Evolutionary conservation across 2,329 filamentous ascomycete species (phyloP).

Genomic region (Periconia sp.): DNA sequence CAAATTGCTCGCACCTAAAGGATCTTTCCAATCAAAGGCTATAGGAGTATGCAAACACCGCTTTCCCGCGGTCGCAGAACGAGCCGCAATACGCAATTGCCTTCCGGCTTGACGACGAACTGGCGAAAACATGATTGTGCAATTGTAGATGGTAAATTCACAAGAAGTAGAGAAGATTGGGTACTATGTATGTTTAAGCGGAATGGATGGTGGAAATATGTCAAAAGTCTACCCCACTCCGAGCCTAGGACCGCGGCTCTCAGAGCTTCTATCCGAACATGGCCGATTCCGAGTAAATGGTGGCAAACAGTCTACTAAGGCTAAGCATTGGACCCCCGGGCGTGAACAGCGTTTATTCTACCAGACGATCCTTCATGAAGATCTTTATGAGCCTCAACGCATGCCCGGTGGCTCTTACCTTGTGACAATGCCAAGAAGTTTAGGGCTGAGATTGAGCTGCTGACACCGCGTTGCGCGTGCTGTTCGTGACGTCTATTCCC

Average conservation of each 20-base stretch:
- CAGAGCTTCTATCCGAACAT: not conserved
- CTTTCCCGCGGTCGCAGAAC: constrained; percentile 38
- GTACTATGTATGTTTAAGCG: not conserved
- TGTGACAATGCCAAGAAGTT: constrained; percentile 29
- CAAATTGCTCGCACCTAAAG: constrained; percentile 74
- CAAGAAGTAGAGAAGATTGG: constrained; percentile 2
- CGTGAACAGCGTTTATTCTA: no score
- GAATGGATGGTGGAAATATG: not conserved
- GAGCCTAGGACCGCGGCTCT: constrained; percentile 21
- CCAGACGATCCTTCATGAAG: no score
- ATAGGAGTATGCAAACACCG: constrained; percentile 52
- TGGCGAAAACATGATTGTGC: constrained; percentile 51
- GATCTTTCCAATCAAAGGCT: constrained; percentile 90
- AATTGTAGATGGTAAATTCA: constrained; percentile 2
- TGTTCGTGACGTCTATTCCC: constrained; percentile 33
- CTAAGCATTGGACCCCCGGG: no score
- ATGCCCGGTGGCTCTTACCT: not conserved
- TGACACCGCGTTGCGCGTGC: constrained; percentile 41
- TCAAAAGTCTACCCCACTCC: constrained; percentile 18
- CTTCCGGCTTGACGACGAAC: constrained; percentile 46
- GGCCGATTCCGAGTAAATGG: constrained; percentile 5
- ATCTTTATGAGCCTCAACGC: constrained; percentile 9
- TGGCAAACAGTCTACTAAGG: no score
- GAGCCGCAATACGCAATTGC: constrained; percentile 43
- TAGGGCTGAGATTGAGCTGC: constrained; percentile 21